Base-by-base conservation (phyloP, 2,329 filamentous ascomycete species). In the Exserohilum turcica region DNA sequence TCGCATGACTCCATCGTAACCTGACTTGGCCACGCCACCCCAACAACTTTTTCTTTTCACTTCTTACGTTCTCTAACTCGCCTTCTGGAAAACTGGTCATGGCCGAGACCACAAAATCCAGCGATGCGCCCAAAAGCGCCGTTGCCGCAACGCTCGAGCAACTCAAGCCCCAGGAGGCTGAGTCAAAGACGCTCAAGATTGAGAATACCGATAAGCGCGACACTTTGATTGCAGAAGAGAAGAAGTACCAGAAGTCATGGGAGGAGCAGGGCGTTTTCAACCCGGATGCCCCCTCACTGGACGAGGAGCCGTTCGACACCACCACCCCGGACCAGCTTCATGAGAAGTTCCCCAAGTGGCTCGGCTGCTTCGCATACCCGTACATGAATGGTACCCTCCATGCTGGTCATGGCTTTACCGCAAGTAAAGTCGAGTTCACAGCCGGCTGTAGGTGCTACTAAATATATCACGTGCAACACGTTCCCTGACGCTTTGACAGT, bases 231-330 rank as follows among this genome's bases (percentile, higher is more conserved):
- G 85, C 85, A 28, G 84, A 88, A 68, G 93, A 97, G 80, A 95
- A 94, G 79, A 92, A 92, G 73, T 97, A 96, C 78, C 93, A 97
- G 78, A 80, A 87, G 71, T 82, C 87, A 84, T 96, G 91, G 91
- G 84, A 88, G 69, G 81, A 90, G 54, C 80, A 85, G 64, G 83
- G 83, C 60, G 80, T 96, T 64, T 99, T 97, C 83, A 84, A 97
- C 76, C 83, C 87, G 66, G 81, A 97, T 76, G 92, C 94, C 19
- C 94, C 94, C 29, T 86, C 89, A 16, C 85, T 86, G 46, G 78
- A 83, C 59, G 92, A 97, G 64, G 84, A 92, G 60, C 89, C 91
- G 55, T 85, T 89, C 63, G 83, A 88, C 69, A 86, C 88, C 56
- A 86, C 92, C 65, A 82, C 87, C 44, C 81, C 90, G 53, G 85